phyloP scores from a whole-genome alignment of 495 filamentous ascomycete species.

The Aspergillus nanangensis region DNA sequence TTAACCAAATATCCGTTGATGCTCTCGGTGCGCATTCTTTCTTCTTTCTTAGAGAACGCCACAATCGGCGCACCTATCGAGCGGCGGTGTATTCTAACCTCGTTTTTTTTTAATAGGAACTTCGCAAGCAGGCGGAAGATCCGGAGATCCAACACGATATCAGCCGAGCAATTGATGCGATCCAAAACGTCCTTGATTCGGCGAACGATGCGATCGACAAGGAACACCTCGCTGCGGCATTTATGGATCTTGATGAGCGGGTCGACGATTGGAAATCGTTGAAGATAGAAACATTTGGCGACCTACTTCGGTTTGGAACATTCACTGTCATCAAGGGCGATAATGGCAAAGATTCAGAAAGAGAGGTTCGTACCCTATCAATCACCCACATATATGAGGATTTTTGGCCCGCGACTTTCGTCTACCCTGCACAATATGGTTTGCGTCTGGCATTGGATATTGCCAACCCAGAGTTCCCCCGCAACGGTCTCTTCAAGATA shows the following conservation, averaged over 20 bases:
- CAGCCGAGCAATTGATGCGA: constrained; percentile 64
- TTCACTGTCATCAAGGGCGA: constrained; percentile 91
- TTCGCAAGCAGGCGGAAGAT: constrained; percentile 77
- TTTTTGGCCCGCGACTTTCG: constrained; percentile 7
- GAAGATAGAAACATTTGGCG: constrained; percentile 83
- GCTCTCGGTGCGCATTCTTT: constrained; percentile 68
- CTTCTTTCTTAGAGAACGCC: too few relatives aligned
- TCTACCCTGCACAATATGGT: constrained; percentile 3
- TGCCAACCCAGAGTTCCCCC: neutral
- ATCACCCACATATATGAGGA: constrained; percentile 4
- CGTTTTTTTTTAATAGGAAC: too few relatives aligned
- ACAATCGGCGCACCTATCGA: too few relatives aligned
- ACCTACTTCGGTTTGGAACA: constrained; percentile 82
- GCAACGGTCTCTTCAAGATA: too few relatives aligned
- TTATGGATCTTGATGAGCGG: constrained; percentile 73
- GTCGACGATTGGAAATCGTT: constrained; percentile 98
- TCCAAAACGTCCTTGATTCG: constrained; percentile 69
- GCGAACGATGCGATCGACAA: constrained; percentile 89
- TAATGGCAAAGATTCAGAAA: constrained; percentile 68
- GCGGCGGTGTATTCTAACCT: too few relatives aligned
- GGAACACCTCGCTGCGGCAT: constrained; percentile 72
- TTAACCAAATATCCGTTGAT: constrained; percentile 91
- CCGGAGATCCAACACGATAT: constrained; percentile 65
- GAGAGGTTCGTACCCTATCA: constrained; percentile 61
- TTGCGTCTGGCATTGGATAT: neutral